phyloP scores from a whole-genome alignment of 2,329 filamentous ascomycete species.

The Hysterium pulicare region DNA sequence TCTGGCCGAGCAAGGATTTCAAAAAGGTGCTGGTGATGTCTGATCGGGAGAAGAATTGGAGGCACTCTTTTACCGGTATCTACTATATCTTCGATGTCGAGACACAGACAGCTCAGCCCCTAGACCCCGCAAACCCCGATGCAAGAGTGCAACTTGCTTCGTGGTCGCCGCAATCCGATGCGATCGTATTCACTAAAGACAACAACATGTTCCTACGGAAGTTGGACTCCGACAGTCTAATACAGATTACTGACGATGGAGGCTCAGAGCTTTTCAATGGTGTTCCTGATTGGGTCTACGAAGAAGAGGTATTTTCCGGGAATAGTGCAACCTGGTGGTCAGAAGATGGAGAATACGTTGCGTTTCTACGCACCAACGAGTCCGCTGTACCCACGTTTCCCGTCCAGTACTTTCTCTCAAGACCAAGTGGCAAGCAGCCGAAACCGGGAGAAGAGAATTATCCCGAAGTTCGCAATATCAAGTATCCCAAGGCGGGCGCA shows the following conservation, averaged over 20 bases:
- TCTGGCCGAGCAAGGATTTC: constrained; percentile 77
- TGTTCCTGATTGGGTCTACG: constrained; percentile 96
- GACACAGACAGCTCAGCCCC: constrained; percentile 70
- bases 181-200: constrained; percentile 81
- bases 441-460: constrained; percentile 76
- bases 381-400: constrained; percentile 87
- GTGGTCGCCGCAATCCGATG: constrained; percentile 85
- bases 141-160: constrained; percentile 75
- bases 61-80: constrained; percentile 78
- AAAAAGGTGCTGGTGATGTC: constrained; percentile 83
- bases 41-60: constrained; percentile 72
- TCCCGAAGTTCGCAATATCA: constrained; percentile 86
- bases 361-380: constrained; percentile 92
- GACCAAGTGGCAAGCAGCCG: constrained; percentile 72
- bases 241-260: constrained; percentile 80
- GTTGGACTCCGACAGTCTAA: constrained; percentile 56
- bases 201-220: constrained; percentile 88
- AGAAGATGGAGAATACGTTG: constrained; percentile 79
- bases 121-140: constrained; percentile 66
- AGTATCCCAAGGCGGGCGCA: constrained; percentile 93
- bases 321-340: constrained; percentile 96
- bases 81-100: constrained; percentile 94
- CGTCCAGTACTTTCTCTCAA: constrained; percentile 86
- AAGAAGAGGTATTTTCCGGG: constrained; percentile 76
- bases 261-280: constrained; percentile 90